These are phyloP conservation scores for Myxozyma neotropica DNA, from an alignment of 805 yeast genomes.

Conservation along the genomic window DNA sequence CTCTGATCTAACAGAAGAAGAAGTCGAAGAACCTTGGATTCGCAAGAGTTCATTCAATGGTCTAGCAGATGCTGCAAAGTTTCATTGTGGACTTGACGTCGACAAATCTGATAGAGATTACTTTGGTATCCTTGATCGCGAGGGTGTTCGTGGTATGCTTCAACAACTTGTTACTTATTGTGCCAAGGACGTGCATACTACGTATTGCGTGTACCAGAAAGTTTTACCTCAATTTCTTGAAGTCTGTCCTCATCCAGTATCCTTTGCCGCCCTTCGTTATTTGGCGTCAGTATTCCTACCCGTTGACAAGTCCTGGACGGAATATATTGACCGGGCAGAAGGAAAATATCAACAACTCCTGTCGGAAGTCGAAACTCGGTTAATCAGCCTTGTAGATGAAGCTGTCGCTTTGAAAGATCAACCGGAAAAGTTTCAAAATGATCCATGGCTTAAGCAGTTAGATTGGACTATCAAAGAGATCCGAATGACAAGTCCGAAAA, in stretches of 20 bases:
- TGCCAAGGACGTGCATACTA: slow-evolving; percentile 78
- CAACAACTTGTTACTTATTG: slow-evolving; percentile 73
- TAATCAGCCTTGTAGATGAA: slow-evolving; percentile 62
- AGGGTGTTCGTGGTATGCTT: slow-evolving; percentile 58
- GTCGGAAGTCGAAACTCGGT: slow-evolving; percentile 56
- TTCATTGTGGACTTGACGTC: slow-evolving; percentile 70
- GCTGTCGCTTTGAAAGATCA: slow-evolving; percentile 52
- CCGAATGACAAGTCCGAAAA: slow-evolving; percentile 65
- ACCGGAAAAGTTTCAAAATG: slow-evolving; percentile 49
- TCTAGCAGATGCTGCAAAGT: slow-evolving; percentile 72
- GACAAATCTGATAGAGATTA: slow-evolving; percentile 69
- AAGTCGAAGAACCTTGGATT: slow-evolving; percentile 70
- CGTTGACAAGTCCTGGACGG: slow-evolving; percentile 70
- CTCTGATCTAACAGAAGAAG: slow-evolving; percentile 26
- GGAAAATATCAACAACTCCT: slow-evolving; percentile 61
- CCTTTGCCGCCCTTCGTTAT: slow-evolving; percentile 80
- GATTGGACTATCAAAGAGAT: slow-evolving; percentile 72
- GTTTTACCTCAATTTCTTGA: slow-evolving; percentile 68
- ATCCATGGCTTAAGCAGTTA: slow-evolving; percentile 89
- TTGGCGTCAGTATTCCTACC: slow-evolving; percentile 79
- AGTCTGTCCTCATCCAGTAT: slow-evolving; percentile 89
- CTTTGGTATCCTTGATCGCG: slow-evolving; percentile 59
- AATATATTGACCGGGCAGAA: slow-evolving; percentile 73
- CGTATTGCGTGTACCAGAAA: slow-evolving; percentile 66
- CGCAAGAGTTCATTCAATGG: slow-evolving; percentile 74